Evolutionary conservation across 768 basidiomycete genomes (phyloP).

Genomic region (Cubamyces lactineus): DNA sequence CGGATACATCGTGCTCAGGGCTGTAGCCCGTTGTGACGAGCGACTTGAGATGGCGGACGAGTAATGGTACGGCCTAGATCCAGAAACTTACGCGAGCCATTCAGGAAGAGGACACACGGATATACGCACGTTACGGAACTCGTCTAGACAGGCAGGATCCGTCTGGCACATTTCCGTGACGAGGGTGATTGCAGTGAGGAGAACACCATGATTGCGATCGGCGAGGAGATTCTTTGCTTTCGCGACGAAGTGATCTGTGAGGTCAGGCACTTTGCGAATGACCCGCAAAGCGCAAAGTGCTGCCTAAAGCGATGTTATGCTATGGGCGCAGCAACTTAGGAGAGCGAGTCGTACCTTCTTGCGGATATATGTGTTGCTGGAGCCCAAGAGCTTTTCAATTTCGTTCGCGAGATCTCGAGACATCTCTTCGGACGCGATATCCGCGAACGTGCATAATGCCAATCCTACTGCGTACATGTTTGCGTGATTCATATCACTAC

Average conservation of each 20-base stretch:
- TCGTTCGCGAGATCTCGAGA: conserved; percentile 97
- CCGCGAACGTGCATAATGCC: conserved; percentile 96
- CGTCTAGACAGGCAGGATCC: conserved; percentile 71
- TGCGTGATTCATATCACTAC: conserved; percentile 98
- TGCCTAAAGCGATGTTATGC: conserved; percentile 55
- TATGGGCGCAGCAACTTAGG: neutral
- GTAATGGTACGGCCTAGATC: conserved; percentile 81
- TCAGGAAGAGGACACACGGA: neutral
- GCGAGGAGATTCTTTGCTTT: conserved; percentile 91
- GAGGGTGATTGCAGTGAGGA: conserved; percentile 92
- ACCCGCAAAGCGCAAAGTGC: conserved; percentile 93
- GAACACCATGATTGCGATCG: conserved; percentile 96
- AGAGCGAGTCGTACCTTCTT: conserved; percentile 74
- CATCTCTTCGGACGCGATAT: conserved; percentile 99
- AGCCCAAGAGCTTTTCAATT: conserved; percentile 95
- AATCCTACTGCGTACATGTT: conserved; percentile 99
- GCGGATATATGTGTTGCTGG: conserved; percentile 97
- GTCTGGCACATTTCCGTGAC: conserved; percentile 92
- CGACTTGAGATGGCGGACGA: conserved; percentile 94
- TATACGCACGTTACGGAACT: conserved; percentile 84
- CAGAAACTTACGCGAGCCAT: conserved; percentile 1
- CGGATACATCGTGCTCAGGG: conserved; percentile 99
- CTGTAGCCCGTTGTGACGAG: conserved; percentile 96
- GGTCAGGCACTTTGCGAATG: conserved; percentile 94
- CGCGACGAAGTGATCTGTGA: conserved; percentile 86